phyloP scores from a whole-genome alignment of 306 rosid genomes.

The Medicago arabica region DNA sequence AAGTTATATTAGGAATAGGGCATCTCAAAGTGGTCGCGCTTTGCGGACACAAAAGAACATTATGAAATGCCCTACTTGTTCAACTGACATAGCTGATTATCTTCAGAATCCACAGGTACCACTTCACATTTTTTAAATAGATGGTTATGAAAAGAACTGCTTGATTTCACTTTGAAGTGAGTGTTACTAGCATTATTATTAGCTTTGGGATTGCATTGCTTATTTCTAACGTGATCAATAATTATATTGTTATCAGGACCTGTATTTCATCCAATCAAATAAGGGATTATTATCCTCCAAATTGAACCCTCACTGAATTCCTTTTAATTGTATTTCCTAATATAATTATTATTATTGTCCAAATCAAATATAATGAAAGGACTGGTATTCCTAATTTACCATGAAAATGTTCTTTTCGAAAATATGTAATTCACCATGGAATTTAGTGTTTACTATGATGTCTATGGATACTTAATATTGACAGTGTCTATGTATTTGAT shows the following conservation, averaged over 20 bases:
- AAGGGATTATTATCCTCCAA: not conserved
- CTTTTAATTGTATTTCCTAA: not conserved
- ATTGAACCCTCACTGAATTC: not conserved
- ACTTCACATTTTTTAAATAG: not conserved
- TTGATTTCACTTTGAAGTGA: not conserved
- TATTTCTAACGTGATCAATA: conserved; percentile 1
- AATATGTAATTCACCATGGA: conserved; percentile 16
- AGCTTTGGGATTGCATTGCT: conserved; percentile 28
- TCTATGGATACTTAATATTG: not conserved
- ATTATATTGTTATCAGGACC: not conserved
- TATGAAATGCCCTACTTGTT: conserved; percentile 77
- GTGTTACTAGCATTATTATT: not conserved
- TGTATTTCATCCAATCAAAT: conserved; percentile 8
- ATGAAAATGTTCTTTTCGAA: not conserved
- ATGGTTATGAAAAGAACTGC: not conserved
- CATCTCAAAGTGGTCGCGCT: conserved; percentile 50
- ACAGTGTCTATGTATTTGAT: not conserved
- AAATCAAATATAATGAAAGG: not conserved
- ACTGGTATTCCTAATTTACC: not conserved
- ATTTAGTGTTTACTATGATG: not conserved
- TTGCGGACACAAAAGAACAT: conserved; percentile 68
- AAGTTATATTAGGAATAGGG: conserved; percentile 61
- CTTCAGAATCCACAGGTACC: conserved; percentile 79
- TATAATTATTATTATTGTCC: not conserved
- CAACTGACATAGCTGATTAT: conserved; percentile 69